Base-by-base conservation (phyloP, 805 yeast species). In the Schwanniomyces sp. region DNA sequence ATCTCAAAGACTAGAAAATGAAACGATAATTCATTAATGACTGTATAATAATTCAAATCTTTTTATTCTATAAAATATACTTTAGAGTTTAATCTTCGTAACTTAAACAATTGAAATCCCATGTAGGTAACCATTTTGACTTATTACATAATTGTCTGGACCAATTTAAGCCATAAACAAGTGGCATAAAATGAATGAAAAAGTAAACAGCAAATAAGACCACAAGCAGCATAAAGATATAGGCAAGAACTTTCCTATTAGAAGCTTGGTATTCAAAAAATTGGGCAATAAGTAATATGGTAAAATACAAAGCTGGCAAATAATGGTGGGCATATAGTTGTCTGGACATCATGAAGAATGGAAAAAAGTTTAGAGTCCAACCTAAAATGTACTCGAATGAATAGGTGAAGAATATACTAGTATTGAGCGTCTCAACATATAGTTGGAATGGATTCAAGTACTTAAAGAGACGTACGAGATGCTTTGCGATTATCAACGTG, bases 361-460 rank as follows among this genome's bases (percentile, higher is more conserved):
- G 92, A 37, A 76, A 52, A 51, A 73, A 79, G 55, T 85, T 84
- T 18, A 83, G 27, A 1, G 72, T 50, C 79, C 83, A 88, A 1
- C 89, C 94, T 2, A 79, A 49, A 14, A 78, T 53, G 47, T 65
- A 77, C 49, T 75, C 78, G 11, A 70, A 47, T 10, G 64, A 47
- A 34, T 55, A 48, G 27, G 47, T 41, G 48, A 62, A 64, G 45
- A 57, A 64, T 11, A 48, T 44, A 7, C 47, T 34, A 2, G 45
- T 44, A 11, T 47, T 43, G 5, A 41, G 17, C 0, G 57, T 38
- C 45, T 63, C 65, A 16, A 40, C 27, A 6, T 52, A 45, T 2
- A 54, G 32, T 4, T 21, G 34, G 47, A 65, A 72, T 27, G 76
- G 76, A 51, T 70, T 72, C 49, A 67, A 42, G 29, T 50, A 52